phyloP scores from a whole-genome alignment of 768 basidiomycete genomes.

The Chalciporus chontae region DNA sequence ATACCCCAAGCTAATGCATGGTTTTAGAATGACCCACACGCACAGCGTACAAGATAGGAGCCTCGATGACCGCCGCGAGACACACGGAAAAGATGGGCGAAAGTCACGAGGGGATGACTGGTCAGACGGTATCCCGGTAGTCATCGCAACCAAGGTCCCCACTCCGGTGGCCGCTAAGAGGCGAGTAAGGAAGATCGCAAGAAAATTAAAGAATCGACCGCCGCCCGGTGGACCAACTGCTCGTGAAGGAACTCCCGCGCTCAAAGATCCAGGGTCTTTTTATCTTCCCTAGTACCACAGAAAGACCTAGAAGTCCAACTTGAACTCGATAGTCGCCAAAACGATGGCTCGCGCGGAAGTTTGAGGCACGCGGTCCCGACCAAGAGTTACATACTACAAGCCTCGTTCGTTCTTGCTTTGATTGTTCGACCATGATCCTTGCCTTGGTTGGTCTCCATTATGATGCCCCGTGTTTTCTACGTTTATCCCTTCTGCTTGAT shows the following conservation, averaged over 20 bases:
- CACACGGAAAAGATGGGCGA: neutral
- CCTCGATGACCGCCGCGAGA: neutral
- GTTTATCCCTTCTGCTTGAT: neutral
- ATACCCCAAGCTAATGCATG: neutral
- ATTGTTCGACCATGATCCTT: neutral
- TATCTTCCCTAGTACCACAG: no score
- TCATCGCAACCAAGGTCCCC: slow-evolving; percentile 22
- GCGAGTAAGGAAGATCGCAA: no score
- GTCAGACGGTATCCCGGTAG: slow-evolving; percentile 22
- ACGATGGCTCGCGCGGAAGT: neutral
- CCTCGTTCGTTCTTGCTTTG: no score
- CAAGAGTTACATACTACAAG: neutral
- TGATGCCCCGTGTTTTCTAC: neutral
- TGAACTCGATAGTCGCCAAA: no score
- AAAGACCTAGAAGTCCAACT: no score
- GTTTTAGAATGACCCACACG: neutral
- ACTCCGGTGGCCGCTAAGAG: slow-evolving; percentile 9
- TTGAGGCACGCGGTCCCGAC: neutral
- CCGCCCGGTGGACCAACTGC: neutral
- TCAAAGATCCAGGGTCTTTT: neutral
- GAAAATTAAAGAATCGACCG: neutral
- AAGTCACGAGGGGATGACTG: slow-evolving; percentile 23
- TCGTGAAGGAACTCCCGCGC: neutral
- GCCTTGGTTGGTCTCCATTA: neutral
- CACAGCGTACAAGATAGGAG: neutral